phyloP scores from a whole-genome alignment of 345 rosid genomes.

The Sisymbrium irio region DNA sequence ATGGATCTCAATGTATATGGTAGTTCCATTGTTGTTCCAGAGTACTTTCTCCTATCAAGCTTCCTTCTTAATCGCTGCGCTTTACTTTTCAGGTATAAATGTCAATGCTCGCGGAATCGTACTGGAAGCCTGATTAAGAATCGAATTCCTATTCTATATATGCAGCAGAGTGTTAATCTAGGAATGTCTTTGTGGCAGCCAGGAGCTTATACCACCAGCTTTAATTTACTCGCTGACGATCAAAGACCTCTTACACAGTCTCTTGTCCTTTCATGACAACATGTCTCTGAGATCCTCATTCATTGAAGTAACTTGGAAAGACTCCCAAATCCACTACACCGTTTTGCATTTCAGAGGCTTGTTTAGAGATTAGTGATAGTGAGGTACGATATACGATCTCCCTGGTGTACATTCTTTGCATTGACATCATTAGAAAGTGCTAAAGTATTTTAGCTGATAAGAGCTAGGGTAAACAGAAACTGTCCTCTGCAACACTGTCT shows the following conservation, averaged over 20 bases:
- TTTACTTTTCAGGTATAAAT: constrained; percentile 2
- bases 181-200: not conserved
- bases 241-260: constrained; percentile 55
- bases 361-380: constrained; percentile 58
- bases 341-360: constrained; percentile 34
- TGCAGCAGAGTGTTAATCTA: not conserved
- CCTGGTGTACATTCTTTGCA: constrained; percentile 48
- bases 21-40: no score
- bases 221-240: constrained; percentile 37
- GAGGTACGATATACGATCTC: constrained; percentile 40
- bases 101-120: not conserved
- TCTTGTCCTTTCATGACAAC: constrained; percentile 66
- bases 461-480: no score
- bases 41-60: no score
- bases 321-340: constrained; percentile 42
- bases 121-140: not conserved
- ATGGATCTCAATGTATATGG: no score
- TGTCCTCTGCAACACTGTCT: no score
- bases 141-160: not conserved
- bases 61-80: constrained; percentile 52
- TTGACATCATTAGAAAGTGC: not conserved
- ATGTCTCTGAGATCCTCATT: constrained; percentile 42
- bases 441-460: not conserved
- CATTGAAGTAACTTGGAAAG: constrained; percentile 30
- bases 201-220: not conserved